Conservation (phyloP, 2,329 filamentous ascomycete genomes). For the Penicillium sp. region DNA sequence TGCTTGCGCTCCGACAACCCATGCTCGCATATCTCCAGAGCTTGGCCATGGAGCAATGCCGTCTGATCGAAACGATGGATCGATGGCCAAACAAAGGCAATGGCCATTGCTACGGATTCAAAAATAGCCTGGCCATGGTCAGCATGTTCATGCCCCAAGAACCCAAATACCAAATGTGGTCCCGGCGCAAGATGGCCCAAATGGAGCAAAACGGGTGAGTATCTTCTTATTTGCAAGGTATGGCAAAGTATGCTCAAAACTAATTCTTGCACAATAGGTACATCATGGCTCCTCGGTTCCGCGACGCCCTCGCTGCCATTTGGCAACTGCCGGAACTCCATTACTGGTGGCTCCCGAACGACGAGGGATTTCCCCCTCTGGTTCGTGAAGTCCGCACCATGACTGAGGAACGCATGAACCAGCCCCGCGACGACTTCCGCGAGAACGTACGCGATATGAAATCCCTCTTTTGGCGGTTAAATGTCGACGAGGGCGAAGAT, state of each 20-base stretch:
- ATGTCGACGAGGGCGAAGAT: conserved; percentile 45
- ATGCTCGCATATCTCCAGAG: conserved; percentile 51
- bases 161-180: conserved; percentile 67
- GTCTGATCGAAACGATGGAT: conserved; percentile 72
- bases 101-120: conserved; percentile 65
- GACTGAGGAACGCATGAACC: conserved; percentile 67
- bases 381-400: conserved; percentile 73
- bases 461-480: conserved; percentile 62
- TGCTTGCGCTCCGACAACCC: conserved; percentile 50
- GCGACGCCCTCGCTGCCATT: conserved; percentile 66
- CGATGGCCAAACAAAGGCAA: conserved; percentile 64
- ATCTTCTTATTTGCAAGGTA: too few species aligned
- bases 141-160: conserved; percentile 76
- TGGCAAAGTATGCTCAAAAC: neutral
- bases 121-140: conserved; percentile 70
- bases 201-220: conserved; percentile 75
- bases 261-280: conserved; percentile 55
- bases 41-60: conserved; percentile 65
- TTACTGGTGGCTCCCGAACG: conserved; percentile 84
- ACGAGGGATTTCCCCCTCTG: conserved; percentile 67
- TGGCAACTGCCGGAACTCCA: conserved; percentile 67
- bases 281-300: conserved; percentile 69
- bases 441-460: conserved; percentile 70
- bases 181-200: conserved; percentile 68
- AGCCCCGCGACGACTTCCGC: conserved; percentile 45